Evolutionary conservation across 1,139 yeast genomes (phyloP), one percentile per base, ranked within the genome.

Genomic region (Candida freyschussii): DNA sequence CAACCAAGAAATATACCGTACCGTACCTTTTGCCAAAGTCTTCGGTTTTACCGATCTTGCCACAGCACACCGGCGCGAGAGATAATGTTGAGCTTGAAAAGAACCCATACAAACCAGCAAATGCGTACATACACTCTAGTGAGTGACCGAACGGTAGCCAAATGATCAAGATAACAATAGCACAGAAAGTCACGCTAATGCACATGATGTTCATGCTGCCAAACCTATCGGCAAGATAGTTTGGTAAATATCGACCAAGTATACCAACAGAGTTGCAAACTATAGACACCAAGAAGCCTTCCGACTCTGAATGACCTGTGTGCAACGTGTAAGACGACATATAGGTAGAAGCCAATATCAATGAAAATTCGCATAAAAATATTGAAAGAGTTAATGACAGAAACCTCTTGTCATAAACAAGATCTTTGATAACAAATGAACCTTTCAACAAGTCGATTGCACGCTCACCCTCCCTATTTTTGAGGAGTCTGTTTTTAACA

Each of bases 191-290:
- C 1, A 69, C 58, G 13, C 73, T 62, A 5, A 56, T 43, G 17
- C 66, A 56, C 71, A 74, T 67, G 21, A 71, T 65, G 44, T 76
- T 76, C 52, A 70, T 34, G 17, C 73, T 53, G 0, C 81, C 81
- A 9, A 44, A 14, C 56, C 44, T 17, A 22, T 42, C 51, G 12
- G 44, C 45, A 3, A 37, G 28, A 19, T 32, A 34, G 23, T 43
- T 43, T 12, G 84, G 79, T 3, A 75, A 39, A 32, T 67, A 66
- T 36, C 86, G 57, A 1, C 85, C 86, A 1, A 67, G 40, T n/a
- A 77, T 62, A 5, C 85, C 83, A 1, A 72, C 58, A 0, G 75
- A 76, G 24, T 45, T 45, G 8, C 27, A 29, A 3, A 33, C 36
- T 7, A 43, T 34, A 3, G 41, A 41, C 14, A 63, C 45, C 26